A percentile compares a stretch with the other conserved stretches of the same genome.
Evolutionary conservation across 768 basidiomycete genomes (phyloP).

Genomic region (Leccinum disarticulatum): DNA sequence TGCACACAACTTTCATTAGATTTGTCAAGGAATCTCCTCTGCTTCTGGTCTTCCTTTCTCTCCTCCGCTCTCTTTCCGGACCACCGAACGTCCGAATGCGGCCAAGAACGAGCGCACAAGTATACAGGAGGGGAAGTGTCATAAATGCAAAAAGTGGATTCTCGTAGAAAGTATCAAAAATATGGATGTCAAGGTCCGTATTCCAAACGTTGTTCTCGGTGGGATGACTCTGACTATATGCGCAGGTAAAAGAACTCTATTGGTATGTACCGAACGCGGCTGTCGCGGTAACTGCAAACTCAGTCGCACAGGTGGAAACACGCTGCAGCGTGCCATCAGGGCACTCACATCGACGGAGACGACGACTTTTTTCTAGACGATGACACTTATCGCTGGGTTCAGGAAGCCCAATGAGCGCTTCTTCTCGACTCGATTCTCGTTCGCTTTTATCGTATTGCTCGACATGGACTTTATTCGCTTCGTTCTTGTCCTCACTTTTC

Average conservation of each 20-base stretch:
- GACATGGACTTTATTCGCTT: conserved; percentile 12
- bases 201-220: not conserved
- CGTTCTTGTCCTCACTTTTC: conserved; percentile 3
- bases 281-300: conserved; percentile 4
- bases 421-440: not conserved
- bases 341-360: conserved; percentile 55
- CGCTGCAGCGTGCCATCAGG: conserved; percentile 72
- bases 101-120: conserved; percentile 59
- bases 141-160: conserved; percentile 75
- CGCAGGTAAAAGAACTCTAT: conserved; percentile 68
- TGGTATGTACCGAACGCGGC: conserved; percentile 51
- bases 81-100: conserved; percentile 41
- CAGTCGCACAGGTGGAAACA: conserved; percentile 70
- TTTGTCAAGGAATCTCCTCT: conserved; percentile 63
- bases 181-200: conserved; percentile 63
- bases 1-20: conserved; percentile 1
- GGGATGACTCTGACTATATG: not conserved
- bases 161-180: conserved; percentile 71
- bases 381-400: conserved; percentile 36
- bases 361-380: conserved; percentile 58
- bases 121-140: conserved; percentile 73
- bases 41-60: conserved; percentile 70
- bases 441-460: not conserved
- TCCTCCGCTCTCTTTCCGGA: conserved; percentile 67
- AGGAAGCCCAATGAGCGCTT: conserved; percentile 11